Percentiles rank a stretch among this genome's conserved stretches.
Conservation (phyloP, 805 yeast species). For the Debaryomyces tyrocola region DNA sequence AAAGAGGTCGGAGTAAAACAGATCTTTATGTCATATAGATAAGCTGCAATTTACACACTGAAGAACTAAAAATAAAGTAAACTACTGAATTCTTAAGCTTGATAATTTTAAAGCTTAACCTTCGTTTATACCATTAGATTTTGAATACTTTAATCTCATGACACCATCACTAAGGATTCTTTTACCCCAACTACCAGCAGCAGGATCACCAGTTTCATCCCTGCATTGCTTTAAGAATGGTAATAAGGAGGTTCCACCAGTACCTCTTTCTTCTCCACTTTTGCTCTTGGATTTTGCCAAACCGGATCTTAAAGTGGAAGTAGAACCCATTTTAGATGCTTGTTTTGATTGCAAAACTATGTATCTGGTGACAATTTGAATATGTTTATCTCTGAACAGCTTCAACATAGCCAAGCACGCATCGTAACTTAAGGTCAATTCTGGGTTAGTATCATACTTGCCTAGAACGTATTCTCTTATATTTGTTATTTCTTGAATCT, state of each 20-base stretch:
- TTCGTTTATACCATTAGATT: conserved; percentile 41
- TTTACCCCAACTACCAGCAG: conserved; percentile 91
- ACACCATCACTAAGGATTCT: conserved; percentile 61
- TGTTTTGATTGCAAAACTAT: conserved; percentile 75
- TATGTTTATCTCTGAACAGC: conserved; percentile 87
- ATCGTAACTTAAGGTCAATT: conserved; percentile 72
- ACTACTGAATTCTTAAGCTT: background rate
- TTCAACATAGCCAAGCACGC: conserved; percentile 88
- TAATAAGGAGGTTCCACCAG: conserved; percentile 90
- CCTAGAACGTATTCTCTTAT: conserved; percentile 63
- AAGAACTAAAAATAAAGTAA: background rate
- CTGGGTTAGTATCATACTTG: conserved; percentile 43
- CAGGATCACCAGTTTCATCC: conserved; percentile 92
- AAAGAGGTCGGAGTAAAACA: background rate
- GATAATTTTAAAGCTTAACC: conserved; percentile 19
- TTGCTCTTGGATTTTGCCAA: conserved; percentile 52
- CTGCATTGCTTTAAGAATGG: conserved; percentile 94
- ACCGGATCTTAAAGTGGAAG: conserved; percentile 64
- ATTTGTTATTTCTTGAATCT: conserved; percentile 55
- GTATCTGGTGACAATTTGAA: conserved; percentile 88
- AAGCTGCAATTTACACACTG: background rate
- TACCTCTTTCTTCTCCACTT: conserved; percentile 67
- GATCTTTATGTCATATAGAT: background rate
- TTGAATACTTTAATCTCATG: conserved; percentile 40
- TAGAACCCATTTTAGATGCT: conserved; percentile 52